Conservation (phyloP, 805 yeast genomes). For the Wickerhamiella vanderwaltii region DNA sequence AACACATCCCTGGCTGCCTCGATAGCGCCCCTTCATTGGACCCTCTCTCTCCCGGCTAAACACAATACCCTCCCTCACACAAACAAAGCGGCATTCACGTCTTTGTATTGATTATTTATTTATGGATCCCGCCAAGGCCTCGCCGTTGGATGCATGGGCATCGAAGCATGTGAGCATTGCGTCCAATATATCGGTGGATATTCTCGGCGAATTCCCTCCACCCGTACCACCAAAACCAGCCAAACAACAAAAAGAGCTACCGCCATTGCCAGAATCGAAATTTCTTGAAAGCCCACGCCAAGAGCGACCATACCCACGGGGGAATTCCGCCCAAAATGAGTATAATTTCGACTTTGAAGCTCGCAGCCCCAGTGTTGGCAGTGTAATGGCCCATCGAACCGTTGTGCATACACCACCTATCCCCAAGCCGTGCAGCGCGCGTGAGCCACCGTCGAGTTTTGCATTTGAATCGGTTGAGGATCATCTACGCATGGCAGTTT, state of each 20-base stretch:
- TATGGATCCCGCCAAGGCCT: too few species aligned
- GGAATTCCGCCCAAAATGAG: too few species aligned
- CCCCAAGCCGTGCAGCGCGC: not conserved
- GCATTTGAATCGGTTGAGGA: conserved; percentile 4
- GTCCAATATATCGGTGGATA: not conserved
- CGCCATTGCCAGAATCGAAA: conserved; percentile 4
- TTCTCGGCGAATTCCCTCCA: conserved; percentile 7
- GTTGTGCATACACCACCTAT: not conserved
- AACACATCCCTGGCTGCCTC: too few species aligned
- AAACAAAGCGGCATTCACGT: too few species aligned
- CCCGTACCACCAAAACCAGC: conserved; percentile 2
- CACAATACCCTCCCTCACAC: too few species aligned
- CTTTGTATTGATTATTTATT: too few species aligned
- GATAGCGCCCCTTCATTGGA: too few species aligned
- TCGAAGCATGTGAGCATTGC: conserved; percentile 8
- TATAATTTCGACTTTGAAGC: not conserved
- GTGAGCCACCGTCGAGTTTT: conserved; percentile 6
- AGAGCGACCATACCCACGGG: too few species aligned
- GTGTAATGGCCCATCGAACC: not conserved
- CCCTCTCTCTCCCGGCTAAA: too few species aligned
- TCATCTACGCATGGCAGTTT: conserved; percentile 11
- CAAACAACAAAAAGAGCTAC: not conserved
- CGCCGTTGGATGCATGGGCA: conserved; percentile 10
- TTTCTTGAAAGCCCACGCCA: too few species aligned
- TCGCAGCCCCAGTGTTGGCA: not conserved